Base-by-base conservation (phyloP, 352 stramenopile genomes). In the Heterotrichella gracilis region DNA sequence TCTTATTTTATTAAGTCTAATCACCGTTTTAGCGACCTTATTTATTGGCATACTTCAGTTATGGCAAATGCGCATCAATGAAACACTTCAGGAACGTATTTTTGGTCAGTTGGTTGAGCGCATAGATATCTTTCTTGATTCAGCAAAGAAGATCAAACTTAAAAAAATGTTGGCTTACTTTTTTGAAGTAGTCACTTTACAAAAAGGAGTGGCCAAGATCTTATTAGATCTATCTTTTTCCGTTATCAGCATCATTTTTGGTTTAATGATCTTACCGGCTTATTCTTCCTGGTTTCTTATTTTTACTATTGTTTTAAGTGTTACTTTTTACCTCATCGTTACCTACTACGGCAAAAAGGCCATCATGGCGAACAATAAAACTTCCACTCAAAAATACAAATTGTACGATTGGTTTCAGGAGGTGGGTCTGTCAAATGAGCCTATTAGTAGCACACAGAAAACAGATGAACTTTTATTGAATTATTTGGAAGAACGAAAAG, bases 221-320 rank as follows among this genome's bases (percentile, higher is more conserved):
- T 53, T 53, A 53, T n/a, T 53, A 17, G 32, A 53, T 53, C n/a
- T 53, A 17, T 53, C 32, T 9, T 53, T 53, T 53, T 53, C 32
- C 32, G n/a, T 53, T 53, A 53, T 53, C 32, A 53, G 32, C 32
- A 53, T 53, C n/a, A n/a, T 53, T 53, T 53, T 53, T n/a, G 32
- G 32, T 9, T n/a, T 53, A 9, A n/a, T 53, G 9, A 17, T 53
- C 9, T n/a, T 53, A n/a, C 32, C 32, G 9, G n/a, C n/a, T 17
- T 53, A 53, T 53, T 17, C 9, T 53, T 53, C 32, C n/a, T 53
- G 32, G 32, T 53, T 53, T n/a, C 32, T 53, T 53, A 53, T 53
- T n/a, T 53, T 53, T 53, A 53, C 32, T 53, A n/a, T 53, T 53
- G 9, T 53, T 17, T 53, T 53, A n/a, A n/a, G 32, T 17, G n/a